Percentiles rank a stretch among this genome's conserved stretches.
Conservation (phyloP, 331 rosid species). For the Spiraea crenata region DNA sequence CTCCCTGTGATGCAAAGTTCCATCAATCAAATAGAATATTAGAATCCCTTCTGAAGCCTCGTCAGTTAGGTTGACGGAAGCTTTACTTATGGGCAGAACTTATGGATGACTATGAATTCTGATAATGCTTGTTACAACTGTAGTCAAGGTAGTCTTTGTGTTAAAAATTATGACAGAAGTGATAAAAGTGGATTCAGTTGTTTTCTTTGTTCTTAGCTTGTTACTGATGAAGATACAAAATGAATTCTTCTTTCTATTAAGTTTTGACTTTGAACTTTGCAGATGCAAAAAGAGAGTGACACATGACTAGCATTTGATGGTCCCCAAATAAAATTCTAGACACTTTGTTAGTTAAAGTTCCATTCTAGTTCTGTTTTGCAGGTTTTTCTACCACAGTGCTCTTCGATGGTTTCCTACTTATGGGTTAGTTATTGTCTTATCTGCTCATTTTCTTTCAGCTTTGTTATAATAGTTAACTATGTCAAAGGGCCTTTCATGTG, state of each 20-base stretch:
- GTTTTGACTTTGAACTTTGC: not conserved
- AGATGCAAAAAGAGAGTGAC: not conserved
- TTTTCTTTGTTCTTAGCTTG: not conserved
- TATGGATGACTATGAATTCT: not conserved
- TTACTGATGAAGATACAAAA: not conserved
- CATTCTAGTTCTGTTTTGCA: conserved; percentile 31
- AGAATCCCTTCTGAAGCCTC: not conserved
- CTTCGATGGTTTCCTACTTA: conserved; percentile 85
- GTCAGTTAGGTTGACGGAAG: not conserved
- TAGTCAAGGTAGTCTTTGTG: not conserved
- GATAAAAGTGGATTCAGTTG: not conserved
- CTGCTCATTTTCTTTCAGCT: conserved; percentile 1
- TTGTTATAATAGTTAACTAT: not conserved
- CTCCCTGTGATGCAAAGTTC: not conserved
- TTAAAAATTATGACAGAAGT: not conserved
- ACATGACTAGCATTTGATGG: not conserved
- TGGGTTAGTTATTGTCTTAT: conserved; percentile 56
- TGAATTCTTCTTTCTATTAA: not conserved
- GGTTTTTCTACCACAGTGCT: conserved; percentile 92
- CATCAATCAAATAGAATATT: conserved; percentile 1
- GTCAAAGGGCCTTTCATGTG: not conserved
- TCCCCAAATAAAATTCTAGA: not conserved
- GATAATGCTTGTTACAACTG: not conserved
- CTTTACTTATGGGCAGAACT: not conserved
- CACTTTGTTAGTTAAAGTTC: not conserved